Conservation (phyloP, 2,329 filamentous ascomycete species). For the Cladorrhinum sp. region DNA sequence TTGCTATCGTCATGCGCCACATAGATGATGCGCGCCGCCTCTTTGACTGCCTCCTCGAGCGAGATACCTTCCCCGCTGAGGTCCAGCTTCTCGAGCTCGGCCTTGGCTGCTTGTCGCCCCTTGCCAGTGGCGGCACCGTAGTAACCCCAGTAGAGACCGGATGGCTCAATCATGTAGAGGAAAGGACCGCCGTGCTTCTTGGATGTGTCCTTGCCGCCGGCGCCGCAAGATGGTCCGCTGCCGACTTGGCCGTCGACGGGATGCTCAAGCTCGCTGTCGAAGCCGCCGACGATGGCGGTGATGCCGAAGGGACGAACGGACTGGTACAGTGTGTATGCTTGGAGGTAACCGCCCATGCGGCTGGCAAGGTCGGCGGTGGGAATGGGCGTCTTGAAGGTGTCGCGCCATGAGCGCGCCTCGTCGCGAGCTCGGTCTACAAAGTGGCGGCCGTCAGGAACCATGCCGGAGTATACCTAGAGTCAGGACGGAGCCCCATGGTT, state of each 20-base stretch:
- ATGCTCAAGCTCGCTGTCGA: slow-evolving; percentile 82
- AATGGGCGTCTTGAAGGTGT: slow-evolving; percentile 92
- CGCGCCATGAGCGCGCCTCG: slow-evolving; percentile 87
- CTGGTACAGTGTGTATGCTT: slow-evolving; percentile 96
- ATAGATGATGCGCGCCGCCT: slow-evolving; percentile 96
- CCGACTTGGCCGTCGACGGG: slow-evolving; percentile 91
- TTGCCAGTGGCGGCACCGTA: slow-evolving; percentile 97
- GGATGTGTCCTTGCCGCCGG: slow-evolving; percentile 75
- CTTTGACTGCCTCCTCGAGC: slow-evolving; percentile 85
- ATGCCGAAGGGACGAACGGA: slow-evolving; percentile 96
- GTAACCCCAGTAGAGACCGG: slow-evolving; percentile 97
- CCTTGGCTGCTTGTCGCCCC: slow-evolving; percentile 93
- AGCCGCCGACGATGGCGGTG: slow-evolving; percentile 89
- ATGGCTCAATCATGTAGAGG: slow-evolving; percentile 99
- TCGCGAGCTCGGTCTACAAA: slow-evolving; percentile 93
- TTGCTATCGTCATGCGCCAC: slow-evolving; percentile 98
- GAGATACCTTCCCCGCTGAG: slow-evolving; percentile 72
- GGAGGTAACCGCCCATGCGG: slow-evolving; percentile 92
- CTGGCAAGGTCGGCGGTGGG: slow-evolving; percentile 82
- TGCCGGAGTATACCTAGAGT: slow-evolving; percentile 80
- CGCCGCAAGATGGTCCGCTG: slow-evolving; percentile 70
- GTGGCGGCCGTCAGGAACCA: slow-evolving; percentile 92
- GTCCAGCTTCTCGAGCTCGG: slow-evolving; percentile 96
- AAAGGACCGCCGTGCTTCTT: slow-evolving; percentile 83
- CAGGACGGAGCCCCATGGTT: not conserved